Percentiles rank a stretch among this genome's conserved stretches.
Conservation (phyloP, 805 yeast genomes). For the Nakazawaea wickerhamii region DNA sequence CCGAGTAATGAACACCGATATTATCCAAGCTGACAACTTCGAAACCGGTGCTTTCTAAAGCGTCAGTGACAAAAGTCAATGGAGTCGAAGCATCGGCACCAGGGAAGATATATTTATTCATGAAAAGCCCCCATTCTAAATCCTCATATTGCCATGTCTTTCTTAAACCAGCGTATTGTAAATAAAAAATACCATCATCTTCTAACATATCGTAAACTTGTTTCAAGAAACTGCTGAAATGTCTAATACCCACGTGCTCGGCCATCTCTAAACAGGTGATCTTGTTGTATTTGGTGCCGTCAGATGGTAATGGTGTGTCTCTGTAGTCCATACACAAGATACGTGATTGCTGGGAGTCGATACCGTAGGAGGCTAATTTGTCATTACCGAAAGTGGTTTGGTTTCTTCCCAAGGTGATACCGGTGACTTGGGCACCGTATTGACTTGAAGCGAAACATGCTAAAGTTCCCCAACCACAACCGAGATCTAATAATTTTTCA, state of each 20-base stretch:
- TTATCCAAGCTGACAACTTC: constrained; percentile 81
- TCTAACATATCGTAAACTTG: constrained; percentile 86
- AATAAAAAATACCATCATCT: constrained; percentile 82
- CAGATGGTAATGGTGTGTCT: constrained; percentile 72
- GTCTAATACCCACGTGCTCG: constrained; percentile 91
- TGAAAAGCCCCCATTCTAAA: constrained; percentile 88
- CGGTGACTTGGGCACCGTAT: constrained; percentile 83
- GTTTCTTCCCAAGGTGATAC: constrained; percentile 83
- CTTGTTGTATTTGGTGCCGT: constrained; percentile 61
- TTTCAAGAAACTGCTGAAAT: constrained; percentile 65
- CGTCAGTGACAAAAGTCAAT: constrained; percentile 70
- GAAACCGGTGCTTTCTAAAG: constrained; percentile 79
- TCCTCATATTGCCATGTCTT: constrained; percentile 95
- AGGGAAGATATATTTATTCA: constrained; percentile 95
- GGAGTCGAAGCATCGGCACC: constrained; percentile 98
- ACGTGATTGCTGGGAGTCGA: constrained; percentile 60
- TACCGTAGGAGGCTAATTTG: constrained; percentile 63
- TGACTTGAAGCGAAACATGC: constrained; percentile 78
- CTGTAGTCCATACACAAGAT: constrained; percentile 85
- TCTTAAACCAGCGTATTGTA: constrained; percentile 88
- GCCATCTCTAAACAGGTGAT: constrained; percentile 93
- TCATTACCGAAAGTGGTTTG: constrained; percentile 88
- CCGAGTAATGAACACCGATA: constrained; percentile 90
- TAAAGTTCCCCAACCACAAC: constrained; percentile 96
- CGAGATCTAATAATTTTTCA: constrained; percentile 75